Conservation (phyloP, 2,329 filamentous ascomycete species). For the Colletotrichum magnum region DNA sequence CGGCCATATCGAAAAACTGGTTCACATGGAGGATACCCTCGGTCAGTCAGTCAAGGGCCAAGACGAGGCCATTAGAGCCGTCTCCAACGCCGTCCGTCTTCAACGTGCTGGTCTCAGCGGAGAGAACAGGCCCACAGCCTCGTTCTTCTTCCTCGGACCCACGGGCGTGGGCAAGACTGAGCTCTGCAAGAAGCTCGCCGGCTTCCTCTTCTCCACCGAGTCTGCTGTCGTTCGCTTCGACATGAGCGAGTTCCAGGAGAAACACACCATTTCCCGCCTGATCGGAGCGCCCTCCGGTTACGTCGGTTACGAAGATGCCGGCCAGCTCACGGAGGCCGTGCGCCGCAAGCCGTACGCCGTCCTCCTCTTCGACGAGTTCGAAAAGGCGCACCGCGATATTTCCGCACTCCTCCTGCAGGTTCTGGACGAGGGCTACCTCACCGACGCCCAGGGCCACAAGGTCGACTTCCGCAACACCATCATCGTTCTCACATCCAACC, state of each 20-base stretch:
- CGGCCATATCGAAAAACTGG: slow-evolving; percentile 93
- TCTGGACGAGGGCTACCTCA: slow-evolving; percentile 95
- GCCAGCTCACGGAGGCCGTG: slow-evolving; percentile 95
- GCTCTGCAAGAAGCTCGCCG: slow-evolving; percentile 94
- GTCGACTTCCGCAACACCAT: slow-evolving; percentile 97
- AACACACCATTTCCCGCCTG: slow-evolving; percentile 92
- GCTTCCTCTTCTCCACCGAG: slow-evolving; percentile 93
- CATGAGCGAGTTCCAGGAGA: slow-evolving; percentile 98
- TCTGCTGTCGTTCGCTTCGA: slow-evolving; percentile 94
- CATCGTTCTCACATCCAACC: slow-evolving; percentile 95
- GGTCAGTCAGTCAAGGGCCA: slow-evolving; percentile 89
- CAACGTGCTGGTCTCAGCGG: slow-evolving; percentile 93
- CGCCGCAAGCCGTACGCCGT: slow-evolving; percentile 96
- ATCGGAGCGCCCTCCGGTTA: slow-evolving; percentile 96
- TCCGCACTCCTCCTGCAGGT: slow-evolving; percentile 93
- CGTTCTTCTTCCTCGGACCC: slow-evolving; percentile 97
- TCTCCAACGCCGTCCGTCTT: slow-evolving; percentile 93
- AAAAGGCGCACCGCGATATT: slow-evolving; percentile 97
- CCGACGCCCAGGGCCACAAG: slow-evolving; percentile 95
- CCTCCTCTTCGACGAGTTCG: slow-evolving; percentile 95
- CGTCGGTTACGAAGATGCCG: slow-evolving; percentile 96
- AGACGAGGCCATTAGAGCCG: slow-evolving; percentile 91
- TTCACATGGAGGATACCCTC: slow-evolving; percentile 94
- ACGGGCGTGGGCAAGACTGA: slow-evolving; percentile 98
- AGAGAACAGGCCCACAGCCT: slow-evolving; percentile 91